These are phyloP conservation scores for Umbelopsis sp. DNA, from an alignment of 371 early-diverging fungal species.

Conservation along the genomic window DNA sequence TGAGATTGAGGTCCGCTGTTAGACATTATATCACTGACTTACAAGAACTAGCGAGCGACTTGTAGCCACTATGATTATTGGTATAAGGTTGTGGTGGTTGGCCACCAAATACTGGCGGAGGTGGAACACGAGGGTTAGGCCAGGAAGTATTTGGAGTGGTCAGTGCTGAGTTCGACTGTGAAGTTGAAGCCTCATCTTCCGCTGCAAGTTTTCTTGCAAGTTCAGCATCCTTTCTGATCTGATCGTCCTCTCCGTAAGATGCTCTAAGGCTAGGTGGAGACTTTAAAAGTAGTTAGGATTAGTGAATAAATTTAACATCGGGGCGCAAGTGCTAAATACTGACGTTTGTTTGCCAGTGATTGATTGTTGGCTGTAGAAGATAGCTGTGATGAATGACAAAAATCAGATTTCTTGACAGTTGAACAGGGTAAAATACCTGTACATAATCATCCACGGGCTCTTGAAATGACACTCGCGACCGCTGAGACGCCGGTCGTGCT, in stretches of 20 bases:
- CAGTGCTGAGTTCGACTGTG: neutral
- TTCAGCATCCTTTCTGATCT: slow-evolving; percentile 10
- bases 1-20: neutral
- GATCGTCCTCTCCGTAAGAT: neutral
- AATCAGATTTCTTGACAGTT: too few relatives aligned
- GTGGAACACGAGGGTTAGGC: neutral
- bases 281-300: neutral
- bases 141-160: neutral
- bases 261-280: neutral
- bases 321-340: neutral
- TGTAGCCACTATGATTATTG: neutral
- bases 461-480: neutral
- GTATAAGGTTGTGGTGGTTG: neutral
- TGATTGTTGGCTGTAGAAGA: neutral
- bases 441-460: neutral
- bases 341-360: neutral
- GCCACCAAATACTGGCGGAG: neutral
- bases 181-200: neutral
- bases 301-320: neutral
- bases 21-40: neutral
- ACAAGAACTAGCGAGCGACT: neutral
- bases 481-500: neutral
- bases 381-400: neutral
- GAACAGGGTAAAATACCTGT: neutral
- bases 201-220: slow-evolving; percentile 1